These are phyloP conservation scores for Phaseolus coccineus DNA, from an alignment of 331 rosid genomes.

Conservation along the genomic window DNA sequence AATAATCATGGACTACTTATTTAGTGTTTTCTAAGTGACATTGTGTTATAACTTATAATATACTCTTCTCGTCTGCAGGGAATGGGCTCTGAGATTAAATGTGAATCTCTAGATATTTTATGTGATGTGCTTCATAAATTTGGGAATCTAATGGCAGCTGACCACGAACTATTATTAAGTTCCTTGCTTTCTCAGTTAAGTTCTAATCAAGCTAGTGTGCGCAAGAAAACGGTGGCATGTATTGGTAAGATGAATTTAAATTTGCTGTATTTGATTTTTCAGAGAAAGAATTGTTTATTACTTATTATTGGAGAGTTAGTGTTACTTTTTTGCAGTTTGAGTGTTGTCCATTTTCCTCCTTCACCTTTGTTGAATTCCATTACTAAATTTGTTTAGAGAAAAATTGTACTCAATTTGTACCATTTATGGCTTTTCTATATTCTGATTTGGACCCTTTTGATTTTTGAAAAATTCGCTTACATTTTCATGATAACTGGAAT, in stretches of 20 bases:
- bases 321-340: not conserved
- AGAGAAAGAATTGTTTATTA: not conserved
- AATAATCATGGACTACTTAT: constrained; percentile 1
- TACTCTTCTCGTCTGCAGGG: constrained; percentile 57
- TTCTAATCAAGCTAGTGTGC: constrained; percentile 94
- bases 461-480: constrained; percentile 13
- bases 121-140: constrained; percentile 96
- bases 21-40: constrained; percentile 16
- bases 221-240: constrained; percentile 95
- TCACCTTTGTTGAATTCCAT: not conserved
- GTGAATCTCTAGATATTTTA: constrained; percentile 94
- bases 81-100: constrained; percentile 86
- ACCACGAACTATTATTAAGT: constrained; percentile 80
- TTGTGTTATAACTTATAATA: not conserved
- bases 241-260: constrained; percentile 67
- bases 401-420: not conserved
- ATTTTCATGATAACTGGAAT: constrained; percentile 27
- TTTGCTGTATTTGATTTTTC: constrained; percentile 25
- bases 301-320: not conserved
- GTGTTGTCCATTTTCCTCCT: not conserved
- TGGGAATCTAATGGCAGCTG: constrained; percentile 87
- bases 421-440: constrained; percentile 19
- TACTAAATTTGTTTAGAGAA: constrained; percentile 16
- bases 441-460: constrained; percentile 19
- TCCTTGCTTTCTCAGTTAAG: constrained; percentile 91